Evolutionary conservation across 257 asterid genomes (phyloP), one percentile per base, ranked within the genome.

Genomic region (Solanum infundibuliforme): DNA sequence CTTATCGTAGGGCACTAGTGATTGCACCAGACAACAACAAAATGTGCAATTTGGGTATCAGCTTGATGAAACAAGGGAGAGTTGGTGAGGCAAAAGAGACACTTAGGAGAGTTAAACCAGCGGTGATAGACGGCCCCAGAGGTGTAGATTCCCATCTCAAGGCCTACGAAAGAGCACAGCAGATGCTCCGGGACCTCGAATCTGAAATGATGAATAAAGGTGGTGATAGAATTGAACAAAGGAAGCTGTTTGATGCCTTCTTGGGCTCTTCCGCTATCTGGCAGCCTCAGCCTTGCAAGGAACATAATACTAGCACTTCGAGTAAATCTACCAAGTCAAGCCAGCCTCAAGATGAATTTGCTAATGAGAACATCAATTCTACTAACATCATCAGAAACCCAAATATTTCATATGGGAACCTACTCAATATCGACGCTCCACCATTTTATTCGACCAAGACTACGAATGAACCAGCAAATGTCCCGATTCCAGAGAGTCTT

Each of bases 281-380:
- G 99, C 99, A 97, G 91, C 99, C 99, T 65, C 98, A 95, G 89
- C 99, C 99, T 55, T 97, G 99, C 93, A 94, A 90, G 83, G 98
- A 96, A 35, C 91, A 89, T 41, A 43, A 27, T 79, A 79, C 35
- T 46, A 68, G 72, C 16, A 66, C 14, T 58, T 39, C n/a, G 27
- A 6, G 38, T 10, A 32, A 84, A 1, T 13, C 58, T 21, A 20
- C 87, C 55, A 83, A 87, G 27, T 38, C 29, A 23, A 35, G 48
- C 48, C 83, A 35, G 41, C 35, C 84, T 8, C 90, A 87, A 13
- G 95, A 92, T 55, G 89, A n/a, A 29, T 96, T 89, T 89, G 96
- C 89, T 1, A 96, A 97, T 75, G 98, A 97, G 93, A 95, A 96
- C 83, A 73, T 87, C 23, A 93, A 93, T 69, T 66, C 94, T 4